These are phyloP conservation scores for Ceratocystis diversiconidia DNA, from an alignment of 2,329 filamentous ascomycete species.

Conservation along the genomic window DNA sequence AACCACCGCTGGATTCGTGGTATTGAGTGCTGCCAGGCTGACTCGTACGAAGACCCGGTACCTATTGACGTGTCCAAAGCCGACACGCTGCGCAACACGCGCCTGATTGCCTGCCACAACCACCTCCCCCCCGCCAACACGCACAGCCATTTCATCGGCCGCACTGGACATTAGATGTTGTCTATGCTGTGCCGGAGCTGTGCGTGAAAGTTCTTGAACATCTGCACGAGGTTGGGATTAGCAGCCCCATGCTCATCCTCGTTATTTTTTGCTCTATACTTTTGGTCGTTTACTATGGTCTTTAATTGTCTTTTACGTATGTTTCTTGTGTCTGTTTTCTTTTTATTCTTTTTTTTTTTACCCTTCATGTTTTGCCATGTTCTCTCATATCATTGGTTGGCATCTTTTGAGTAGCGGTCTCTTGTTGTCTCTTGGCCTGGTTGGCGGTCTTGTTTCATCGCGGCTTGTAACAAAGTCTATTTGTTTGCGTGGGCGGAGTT, in stretches of 20 bases:
- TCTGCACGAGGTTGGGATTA: not conserved
- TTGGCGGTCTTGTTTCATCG: not conserved
- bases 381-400: not conserved
- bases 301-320: not conserved
- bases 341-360: not conserved
- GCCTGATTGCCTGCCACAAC: conserved; percentile 45
- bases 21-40: conserved; percentile 65
- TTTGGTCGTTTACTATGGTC: not conserved
- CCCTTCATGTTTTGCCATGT: not conserved
- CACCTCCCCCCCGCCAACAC: conserved; percentile 38
- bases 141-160: conserved; percentile 30
- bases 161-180: conserved; percentile 7
- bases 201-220: not conserved
- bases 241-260: not conserved
- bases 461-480: not conserved
- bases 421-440: not conserved
- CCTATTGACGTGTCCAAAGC: conserved; percentile 46
- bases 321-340: not conserved
- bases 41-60: conserved; percentile 49
- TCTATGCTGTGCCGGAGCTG: not conserved
- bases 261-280: not conserved
- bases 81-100: conserved; percentile 30
- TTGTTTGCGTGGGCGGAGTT: conserved; percentile 1
- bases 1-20: conserved; percentile 58
- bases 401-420: not conserved